phyloP scores from a whole-genome alignment of 352 stramenopile species.

The Globisporangium echinulatum region DNA sequence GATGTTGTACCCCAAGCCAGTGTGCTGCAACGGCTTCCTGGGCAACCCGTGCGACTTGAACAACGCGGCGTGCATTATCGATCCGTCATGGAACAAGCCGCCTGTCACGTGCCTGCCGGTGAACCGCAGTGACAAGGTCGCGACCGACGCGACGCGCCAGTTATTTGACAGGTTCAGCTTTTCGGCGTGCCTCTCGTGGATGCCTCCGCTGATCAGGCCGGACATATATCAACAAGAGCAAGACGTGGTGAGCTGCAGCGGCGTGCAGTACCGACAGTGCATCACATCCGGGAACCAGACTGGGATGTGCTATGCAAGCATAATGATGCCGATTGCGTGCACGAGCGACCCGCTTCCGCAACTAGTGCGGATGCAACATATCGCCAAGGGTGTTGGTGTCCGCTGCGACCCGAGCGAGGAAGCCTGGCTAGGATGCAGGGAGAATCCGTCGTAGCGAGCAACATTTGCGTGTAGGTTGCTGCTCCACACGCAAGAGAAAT shows the following conservation, averaged over 20 bases:
- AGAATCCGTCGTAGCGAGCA: too few relatives aligned
- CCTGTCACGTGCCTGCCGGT: not conserved
- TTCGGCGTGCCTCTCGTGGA: not conserved
- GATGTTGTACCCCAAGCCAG: not conserved
- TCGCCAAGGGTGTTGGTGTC: slow-evolving; percentile 17
- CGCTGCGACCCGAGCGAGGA: slow-evolving; percentile 19
- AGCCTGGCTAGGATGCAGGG: slow-evolving; percentile 27
- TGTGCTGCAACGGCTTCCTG: slow-evolving; percentile 16
- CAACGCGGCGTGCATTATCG: slow-evolving; percentile 1
- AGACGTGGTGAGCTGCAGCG: slow-evolving; percentile 14
- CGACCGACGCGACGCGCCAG: not conserved
- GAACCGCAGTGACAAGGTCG: slow-evolving; percentile 6
- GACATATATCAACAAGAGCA: slow-evolving; percentile 1
- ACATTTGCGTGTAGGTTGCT: too few relatives aligned
- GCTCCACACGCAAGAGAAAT: too few relatives aligned
- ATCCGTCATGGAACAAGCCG: not conserved
- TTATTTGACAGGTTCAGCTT: not conserved
- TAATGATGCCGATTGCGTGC: slow-evolving; percentile 26
- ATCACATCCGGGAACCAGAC: not conserved
- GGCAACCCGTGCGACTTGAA: slow-evolving; percentile 6
- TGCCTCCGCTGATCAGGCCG: not conserved
- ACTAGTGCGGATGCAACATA: slow-evolving; percentile 26
- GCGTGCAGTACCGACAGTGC: slow-evolving; percentile 20
- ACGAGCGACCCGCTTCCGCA: slow-evolving; percentile 11
- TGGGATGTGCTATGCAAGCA: slow-evolving; percentile 27